Evolutionary conservation across 1,284 basidiomycete genomes (phyloP).

Genomic region (Cryptococcus maquisensis): DNA sequence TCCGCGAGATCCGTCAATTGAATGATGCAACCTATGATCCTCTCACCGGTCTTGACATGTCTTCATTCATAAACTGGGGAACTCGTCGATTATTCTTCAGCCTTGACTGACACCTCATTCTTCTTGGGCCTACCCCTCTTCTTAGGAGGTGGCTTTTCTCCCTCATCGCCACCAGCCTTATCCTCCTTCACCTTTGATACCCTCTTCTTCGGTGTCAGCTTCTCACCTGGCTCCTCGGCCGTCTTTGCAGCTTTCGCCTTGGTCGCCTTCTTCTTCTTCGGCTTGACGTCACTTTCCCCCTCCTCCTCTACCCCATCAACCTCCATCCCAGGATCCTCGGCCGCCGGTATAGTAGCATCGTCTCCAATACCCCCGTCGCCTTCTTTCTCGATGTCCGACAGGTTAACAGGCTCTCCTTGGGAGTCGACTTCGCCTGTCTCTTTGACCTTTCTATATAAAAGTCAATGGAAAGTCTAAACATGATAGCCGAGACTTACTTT

Average conservation of each 20-base stretch:
- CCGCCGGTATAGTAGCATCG: constrained; percentile 28
- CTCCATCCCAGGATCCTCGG: constrained; percentile 31
- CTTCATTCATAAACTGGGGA: no score
- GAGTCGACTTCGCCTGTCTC: constrained; percentile 50
- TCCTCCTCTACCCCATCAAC: constrained; percentile 22
- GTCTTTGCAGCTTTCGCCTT: neutral
- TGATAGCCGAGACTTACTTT: constrained; percentile 16
- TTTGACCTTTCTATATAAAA: constrained; percentile 32
- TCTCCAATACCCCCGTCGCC: constrained; percentile 37
- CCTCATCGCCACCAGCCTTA: neutral
- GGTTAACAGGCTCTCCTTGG: constrained; percentile 46
- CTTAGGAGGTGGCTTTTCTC: constrained; percentile 6
- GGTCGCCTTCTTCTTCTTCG: neutral
- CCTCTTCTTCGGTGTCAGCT: no score
- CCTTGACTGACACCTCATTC: neutral
- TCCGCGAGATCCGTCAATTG: no score
- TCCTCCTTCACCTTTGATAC: neutral
- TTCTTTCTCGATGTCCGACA: constrained; percentile 44
- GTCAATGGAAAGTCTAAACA: neutral
- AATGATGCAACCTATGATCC: no score
- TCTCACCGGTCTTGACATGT: no score
- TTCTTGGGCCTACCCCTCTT: constrained; percentile 10
- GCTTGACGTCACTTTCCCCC: no score
- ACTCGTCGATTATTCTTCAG: neutral
- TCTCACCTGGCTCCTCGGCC: no score